Percentiles rank a stretch among this genome's conserved stretches.
Conservation (phyloP, 352 stramenopile genomes). For the Phytophthora capsici region DNA sequence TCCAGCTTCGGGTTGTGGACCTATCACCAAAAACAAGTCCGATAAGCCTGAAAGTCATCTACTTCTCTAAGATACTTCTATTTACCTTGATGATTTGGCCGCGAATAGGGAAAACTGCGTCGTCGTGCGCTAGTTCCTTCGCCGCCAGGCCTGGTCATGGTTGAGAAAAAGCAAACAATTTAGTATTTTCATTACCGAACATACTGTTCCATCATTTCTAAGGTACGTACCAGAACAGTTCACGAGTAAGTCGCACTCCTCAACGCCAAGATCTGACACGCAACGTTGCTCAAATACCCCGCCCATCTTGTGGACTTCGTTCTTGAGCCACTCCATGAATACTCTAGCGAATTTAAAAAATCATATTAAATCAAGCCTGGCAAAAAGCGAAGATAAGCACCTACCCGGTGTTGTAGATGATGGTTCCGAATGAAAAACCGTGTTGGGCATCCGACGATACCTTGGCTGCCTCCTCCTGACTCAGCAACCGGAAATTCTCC, state of each 20-base stretch:
- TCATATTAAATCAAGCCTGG: too few relatives aligned
- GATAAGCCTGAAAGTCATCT: not conserved
- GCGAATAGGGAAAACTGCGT: slow-evolving; percentile 57
- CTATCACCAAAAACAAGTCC: not conserved
- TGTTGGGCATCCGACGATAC: slow-evolving; percentile 52
- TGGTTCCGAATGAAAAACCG: slow-evolving; percentile 59
- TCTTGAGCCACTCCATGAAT: slow-evolving; percentile 58
- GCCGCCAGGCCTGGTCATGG: slow-evolving; percentile 48
- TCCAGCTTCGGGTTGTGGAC: slow-evolving; percentile 55
- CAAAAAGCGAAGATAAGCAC: not conserved
- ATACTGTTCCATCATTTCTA: too few relatives aligned
- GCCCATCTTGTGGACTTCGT: slow-evolving; percentile 51
- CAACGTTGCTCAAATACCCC: slow-evolving; percentile 58
- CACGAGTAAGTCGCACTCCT: slow-evolving; percentile 60
- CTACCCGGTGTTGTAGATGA: slow-evolving; percentile 68
- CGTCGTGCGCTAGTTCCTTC: slow-evolving; percentile 51
- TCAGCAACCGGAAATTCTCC: slow-evolving; percentile 59
- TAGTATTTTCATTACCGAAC: too few relatives aligned
- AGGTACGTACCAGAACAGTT: slow-evolving; percentile 58
- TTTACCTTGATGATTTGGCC: slow-evolving; percentile 65
- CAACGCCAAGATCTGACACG: slow-evolving; percentile 40
- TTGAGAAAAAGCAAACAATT: not conserved
- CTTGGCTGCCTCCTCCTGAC: slow-evolving; percentile 39
- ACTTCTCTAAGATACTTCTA: not conserved
- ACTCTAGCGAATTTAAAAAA: slow-evolving; percentile 25